Evolutionary conservation across 2,329 filamentous ascomycete species (phyloP), one percentile per base, ranked within the genome.

Genomic region (Phialemonium atrogriseum): DNA sequence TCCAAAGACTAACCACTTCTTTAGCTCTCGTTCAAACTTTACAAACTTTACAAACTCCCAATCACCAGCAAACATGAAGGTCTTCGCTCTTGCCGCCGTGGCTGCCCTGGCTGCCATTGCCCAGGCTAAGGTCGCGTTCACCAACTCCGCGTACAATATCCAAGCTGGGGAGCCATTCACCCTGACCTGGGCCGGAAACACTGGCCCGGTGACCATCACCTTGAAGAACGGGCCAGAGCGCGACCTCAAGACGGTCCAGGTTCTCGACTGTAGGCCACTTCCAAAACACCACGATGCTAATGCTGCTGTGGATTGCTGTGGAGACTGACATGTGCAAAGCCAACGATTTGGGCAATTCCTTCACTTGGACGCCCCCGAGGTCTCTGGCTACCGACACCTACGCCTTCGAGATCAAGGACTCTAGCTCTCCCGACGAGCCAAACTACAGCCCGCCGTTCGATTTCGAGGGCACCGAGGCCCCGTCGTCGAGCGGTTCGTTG

Each of bases 371-470:
- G 11, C 57, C 60, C 10, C 40, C 54, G 16, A 26, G 47, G n/a
- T 43, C 44, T 36, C 48, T 66, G 18, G 35, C 56, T 35, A 44
- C 51, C 17, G 64, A 53, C 48, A 46, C 43, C 19, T 70, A 69
- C 43, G 64, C 65, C 39, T 54, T 70, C 41, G 50, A 59, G 51
- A 66, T 70, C 44, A 38, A 33, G 17, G 64, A 69, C 42, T 45
- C 44, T 20, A 46, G 43, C 41, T 45, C 43, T 19, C 46, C 43
- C 19, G 41, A 30, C 15, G 48, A 51, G 10, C 39, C 47, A 47
- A 70, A 70, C 63, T 70, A 62, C 58, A 62, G 58, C 44, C 5
- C 36, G 10, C 52, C 52, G 47, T 69, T 64, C 49, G 10, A 39
- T 7, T 41, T 62, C 30, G 13, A 30, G 11, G 57, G 56, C 25